Conservation (phyloP, 495 filamentous ascomycete genomes). For the Ramalina intermedia region DNA sequence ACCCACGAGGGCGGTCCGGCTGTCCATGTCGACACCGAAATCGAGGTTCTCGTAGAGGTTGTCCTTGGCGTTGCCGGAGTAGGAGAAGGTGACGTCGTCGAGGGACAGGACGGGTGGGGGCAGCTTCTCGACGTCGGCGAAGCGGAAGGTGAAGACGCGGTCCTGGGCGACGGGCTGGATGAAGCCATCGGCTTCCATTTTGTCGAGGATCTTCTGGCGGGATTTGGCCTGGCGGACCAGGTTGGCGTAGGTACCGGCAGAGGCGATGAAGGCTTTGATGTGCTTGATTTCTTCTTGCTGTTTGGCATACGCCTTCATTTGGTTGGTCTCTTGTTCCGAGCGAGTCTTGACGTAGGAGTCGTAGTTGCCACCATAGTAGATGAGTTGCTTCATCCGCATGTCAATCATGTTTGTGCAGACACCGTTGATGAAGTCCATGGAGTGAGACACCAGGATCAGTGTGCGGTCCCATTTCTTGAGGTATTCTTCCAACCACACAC, state of each 20-base stretch:
- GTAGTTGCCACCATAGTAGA: slow-evolving; percentile 99
- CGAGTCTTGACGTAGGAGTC: slow-evolving; percentile 96
- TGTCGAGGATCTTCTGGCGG: slow-evolving; percentile 98
- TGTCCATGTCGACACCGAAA: slow-evolving; percentile 99
- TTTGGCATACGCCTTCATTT: slow-evolving; percentile 96
- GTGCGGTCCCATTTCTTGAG: slow-evolving; percentile 99
- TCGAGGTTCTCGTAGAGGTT: slow-evolving; percentile 94
- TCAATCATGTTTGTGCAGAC: slow-evolving; percentile 99
- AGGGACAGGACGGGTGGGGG: slow-evolving; percentile 93
- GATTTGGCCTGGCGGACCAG: slow-evolving; percentile 97
- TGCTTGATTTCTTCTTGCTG: slow-evolving; percentile 98
- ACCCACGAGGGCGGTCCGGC: slow-evolving; percentile 87
- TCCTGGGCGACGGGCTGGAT: slow-evolving; percentile 81
- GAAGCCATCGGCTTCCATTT: slow-evolving; percentile 99
- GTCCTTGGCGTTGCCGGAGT: slow-evolving; percentile 77
- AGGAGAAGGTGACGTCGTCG: slow-evolving; percentile 95
- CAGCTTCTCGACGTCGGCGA: slow-evolving; percentile 96
- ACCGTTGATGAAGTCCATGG: slow-evolving; percentile 97
- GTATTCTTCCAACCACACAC: slow-evolving; percentile 99
- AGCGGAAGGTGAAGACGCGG: slow-evolving; percentile 93
- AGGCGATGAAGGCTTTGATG: slow-evolving; percentile 99
- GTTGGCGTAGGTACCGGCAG: slow-evolving; percentile 99
- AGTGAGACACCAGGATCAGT: slow-evolving; percentile 93
- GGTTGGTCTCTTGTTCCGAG: slow-evolving; percentile 88
- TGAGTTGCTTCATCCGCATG: slow-evolving; percentile 77